Evolutionary conservation across 2,329 filamentous ascomycete genomes (phyloP).

Genomic region (Uncinocarpus reesii): DNA sequence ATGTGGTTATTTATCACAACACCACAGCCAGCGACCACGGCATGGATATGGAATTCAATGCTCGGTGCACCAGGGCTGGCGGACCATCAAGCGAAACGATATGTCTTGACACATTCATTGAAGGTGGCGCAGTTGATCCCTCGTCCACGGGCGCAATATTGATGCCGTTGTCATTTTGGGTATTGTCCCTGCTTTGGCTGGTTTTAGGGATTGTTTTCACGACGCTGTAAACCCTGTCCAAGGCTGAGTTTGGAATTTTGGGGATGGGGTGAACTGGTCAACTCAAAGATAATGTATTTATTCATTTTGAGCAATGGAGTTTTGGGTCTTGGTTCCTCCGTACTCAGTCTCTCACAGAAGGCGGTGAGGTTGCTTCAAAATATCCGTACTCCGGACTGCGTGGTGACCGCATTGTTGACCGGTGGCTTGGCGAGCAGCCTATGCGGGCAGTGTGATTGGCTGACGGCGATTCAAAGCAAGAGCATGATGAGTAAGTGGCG

Average conservation of each 20-base stretch:
- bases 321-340: too few species aligned
- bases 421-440: too few species aligned
- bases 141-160: constrained; percentile 13
- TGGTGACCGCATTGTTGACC: too few species aligned
- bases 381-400: too few species aligned
- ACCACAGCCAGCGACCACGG: constrained; percentile 18
- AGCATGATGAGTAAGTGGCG: constrained; percentile 8
- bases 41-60: constrained; percentile 14
- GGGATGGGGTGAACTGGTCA: too few species aligned
- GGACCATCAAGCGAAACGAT: constrained; percentile 20
- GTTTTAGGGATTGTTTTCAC: constrained; percentile 12
- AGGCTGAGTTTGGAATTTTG: too few species aligned
- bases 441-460: too few species aligned
- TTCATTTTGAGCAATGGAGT: too few species aligned
- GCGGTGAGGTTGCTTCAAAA: too few species aligned
- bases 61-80: constrained; percentile 19
- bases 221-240: neutral
- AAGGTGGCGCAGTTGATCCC: constrained; percentile 14
- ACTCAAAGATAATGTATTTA: too few species aligned
- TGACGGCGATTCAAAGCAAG: neutral
- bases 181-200: constrained; percentile 14
- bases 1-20: constrained; percentile 23
- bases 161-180: constrained; percentile 14
- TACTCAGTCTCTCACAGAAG: too few species aligned
- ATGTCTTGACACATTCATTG: constrained; percentile 16